A percentile compares a stretch with the other conserved stretches of the same genome.
These are phyloP conservation scores for Rhodotorula kratochvilovae DNA, from an alignment of 768 basidiomycete species.

Conservation along the genomic window DNA sequence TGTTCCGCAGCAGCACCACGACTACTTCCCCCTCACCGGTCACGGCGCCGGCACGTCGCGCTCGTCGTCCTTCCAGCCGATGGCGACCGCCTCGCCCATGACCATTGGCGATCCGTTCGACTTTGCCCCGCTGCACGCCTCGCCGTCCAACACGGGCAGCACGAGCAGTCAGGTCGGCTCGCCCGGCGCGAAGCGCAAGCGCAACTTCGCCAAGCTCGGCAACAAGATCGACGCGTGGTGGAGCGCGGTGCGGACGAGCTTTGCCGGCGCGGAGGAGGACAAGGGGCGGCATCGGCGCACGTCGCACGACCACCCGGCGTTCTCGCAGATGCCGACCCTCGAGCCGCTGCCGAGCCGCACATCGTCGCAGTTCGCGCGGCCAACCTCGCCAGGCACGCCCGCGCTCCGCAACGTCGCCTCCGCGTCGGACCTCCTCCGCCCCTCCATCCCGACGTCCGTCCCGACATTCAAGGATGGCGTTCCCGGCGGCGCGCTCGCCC, in stretches of 20 bases:
- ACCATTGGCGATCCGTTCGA: conserved; percentile 19
- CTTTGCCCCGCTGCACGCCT: conserved; percentile 1
- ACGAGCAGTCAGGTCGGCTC: conserved; percentile 10
- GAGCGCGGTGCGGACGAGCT: conserved; percentile 42
- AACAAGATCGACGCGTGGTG: conserved; percentile 45
- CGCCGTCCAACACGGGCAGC: conserved; percentile 13
- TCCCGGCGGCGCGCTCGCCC: conserved; percentile 39
- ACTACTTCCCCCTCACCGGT: conserved; percentile 22
- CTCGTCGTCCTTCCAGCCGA: conserved; percentile 13
- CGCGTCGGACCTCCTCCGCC: conserved; percentile 24
- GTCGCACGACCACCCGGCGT: conserved; percentile 20
- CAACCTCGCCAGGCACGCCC: conserved; percentile 10
- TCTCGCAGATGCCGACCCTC: conserved; percentile 1
- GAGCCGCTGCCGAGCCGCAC: conserved; percentile 26
- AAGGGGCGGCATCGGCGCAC: conserved; percentile 21
- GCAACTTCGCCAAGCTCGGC: conserved; percentile 38
- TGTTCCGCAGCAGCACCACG: conserved; percentile 5
- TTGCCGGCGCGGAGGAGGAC: conserved; percentile 21
- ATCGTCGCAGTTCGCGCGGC: conserved; percentile 33
- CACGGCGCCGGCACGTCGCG: background rate
- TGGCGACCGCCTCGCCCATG: conserved; percentile 28
- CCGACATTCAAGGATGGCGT: background rate
- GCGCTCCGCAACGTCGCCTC: conserved; percentile 34
- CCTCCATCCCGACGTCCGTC: background rate
- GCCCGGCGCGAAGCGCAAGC: conserved; percentile 29